These are phyloP conservation scores for Trichoderma atrobrunneum DNA, from an alignment of 2,329 filamentous ascomycete genomes.

Conservation along the genomic window DNA sequence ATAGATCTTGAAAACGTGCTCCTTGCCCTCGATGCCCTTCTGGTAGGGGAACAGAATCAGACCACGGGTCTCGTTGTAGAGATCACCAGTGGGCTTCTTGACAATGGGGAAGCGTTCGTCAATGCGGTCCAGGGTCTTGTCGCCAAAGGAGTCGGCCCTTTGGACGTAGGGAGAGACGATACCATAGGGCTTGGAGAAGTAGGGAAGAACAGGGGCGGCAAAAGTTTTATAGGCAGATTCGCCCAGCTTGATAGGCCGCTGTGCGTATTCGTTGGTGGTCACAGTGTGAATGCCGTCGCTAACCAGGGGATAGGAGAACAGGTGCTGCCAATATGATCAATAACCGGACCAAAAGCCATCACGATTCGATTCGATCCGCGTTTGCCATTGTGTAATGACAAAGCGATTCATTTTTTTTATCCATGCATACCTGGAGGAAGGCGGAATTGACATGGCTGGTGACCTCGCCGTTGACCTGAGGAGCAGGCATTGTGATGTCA, in stretches of 20 bases:
- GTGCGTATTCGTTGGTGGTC: slow-evolving; percentile 78
- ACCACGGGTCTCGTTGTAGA: slow-evolving; percentile 62
- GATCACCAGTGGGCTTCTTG: slow-evolving; percentile 71
- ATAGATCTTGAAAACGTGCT: slow-evolving; percentile 59
- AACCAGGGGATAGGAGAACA: slow-evolving; percentile 80
- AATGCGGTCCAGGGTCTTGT: slow-evolving; percentile 66
- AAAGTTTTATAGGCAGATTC: slow-evolving; percentile 73
- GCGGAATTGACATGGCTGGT: slow-evolving; percentile 46
- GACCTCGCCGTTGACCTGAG: slow-evolving; percentile 52
- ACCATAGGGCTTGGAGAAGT: slow-evolving; percentile 69
- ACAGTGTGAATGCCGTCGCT: slow-evolving; percentile 74
- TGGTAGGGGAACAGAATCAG: slow-evolving; percentile 62
- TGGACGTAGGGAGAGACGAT: slow-evolving; percentile 78
- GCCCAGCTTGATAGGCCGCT: slow-evolving; percentile 75
- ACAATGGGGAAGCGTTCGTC: slow-evolving; percentile 70
- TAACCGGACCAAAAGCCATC: not conserved
- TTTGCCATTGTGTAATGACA: not conserved
- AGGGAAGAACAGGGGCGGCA: slow-evolving; percentile 71
- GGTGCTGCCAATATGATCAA: slow-evolving; percentile 56
- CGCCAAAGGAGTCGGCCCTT: slow-evolving; percentile 75
- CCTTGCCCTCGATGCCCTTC: slow-evolving; percentile 59
- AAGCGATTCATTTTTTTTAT: not conserved
- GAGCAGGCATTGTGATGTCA: slow-evolving; percentile 34
- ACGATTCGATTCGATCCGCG: not conserved
- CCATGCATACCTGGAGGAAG: slow-evolving; percentile 46